phyloP scores from a whole-genome alignment of 139 green algal species.

The Chlamydomonas sp. region DNA sequence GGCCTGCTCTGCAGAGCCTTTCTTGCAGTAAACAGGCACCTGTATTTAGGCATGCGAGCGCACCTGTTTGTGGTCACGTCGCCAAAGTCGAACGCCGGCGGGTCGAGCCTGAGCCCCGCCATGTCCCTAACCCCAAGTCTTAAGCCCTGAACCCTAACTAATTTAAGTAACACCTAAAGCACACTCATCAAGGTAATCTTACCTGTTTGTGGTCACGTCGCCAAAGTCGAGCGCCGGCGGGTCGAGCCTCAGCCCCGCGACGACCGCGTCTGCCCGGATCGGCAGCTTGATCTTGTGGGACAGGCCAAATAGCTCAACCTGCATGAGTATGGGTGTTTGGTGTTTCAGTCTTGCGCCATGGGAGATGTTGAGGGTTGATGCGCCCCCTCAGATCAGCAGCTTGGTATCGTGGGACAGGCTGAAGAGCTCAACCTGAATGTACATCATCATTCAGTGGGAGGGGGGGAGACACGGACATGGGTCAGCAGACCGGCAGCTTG shows the following conservation, averaged over 20 bases:
- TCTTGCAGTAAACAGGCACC: too few relatives aligned
- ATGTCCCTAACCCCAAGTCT: too few relatives aligned
- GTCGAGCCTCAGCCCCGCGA: slow-evolving; percentile 10
- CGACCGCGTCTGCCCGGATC: slow-evolving; percentile 22
- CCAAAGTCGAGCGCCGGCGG: slow-evolving; percentile 30
- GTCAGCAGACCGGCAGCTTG: slow-evolving; percentile 33
- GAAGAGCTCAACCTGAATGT: background rate
- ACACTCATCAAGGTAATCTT: too few relatives aligned
- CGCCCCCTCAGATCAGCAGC: background rate
- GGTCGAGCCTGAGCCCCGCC: slow-evolving; percentile 9
- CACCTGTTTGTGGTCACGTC: slow-evolving; percentile 27
- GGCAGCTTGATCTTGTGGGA: slow-evolving; percentile 38
- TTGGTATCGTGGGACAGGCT: background rate
- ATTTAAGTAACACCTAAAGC: too few relatives aligned
- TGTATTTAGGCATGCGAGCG: too few relatives aligned
- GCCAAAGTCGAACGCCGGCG: slow-evolving; percentile 28
- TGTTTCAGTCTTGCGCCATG: background rate
- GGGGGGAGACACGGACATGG: too few relatives aligned
- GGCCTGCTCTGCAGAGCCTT: too few relatives aligned
- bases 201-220: slow-evolving; percentile 25
- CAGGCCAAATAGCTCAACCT: too few relatives aligned
- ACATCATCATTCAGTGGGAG: background rate
- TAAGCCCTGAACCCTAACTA: too few relatives aligned
- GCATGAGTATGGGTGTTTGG: background rate
- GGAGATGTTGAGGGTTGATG: background rate